Percentiles rank a stretch among this genome's conserved stretches.
Conservation (phyloP, 106 monocot species). For the Vanilla planifolia region DNA sequence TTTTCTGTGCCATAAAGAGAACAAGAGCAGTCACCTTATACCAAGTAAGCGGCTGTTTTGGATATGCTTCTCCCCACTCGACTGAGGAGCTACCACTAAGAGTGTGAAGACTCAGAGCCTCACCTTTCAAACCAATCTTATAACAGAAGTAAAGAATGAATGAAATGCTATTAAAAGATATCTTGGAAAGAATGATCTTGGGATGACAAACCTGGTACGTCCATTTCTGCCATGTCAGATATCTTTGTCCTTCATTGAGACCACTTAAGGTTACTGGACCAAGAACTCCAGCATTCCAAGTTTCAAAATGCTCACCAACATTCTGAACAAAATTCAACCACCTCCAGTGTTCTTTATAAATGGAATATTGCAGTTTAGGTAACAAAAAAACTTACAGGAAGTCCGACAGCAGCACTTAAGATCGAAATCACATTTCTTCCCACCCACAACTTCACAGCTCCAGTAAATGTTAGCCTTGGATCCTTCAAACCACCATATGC, state of each 20-base stretch:
- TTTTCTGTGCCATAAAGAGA: background rate
- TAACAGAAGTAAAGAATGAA: slow-evolving; percentile 6
- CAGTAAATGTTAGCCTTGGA: slow-evolving; percentile 77
- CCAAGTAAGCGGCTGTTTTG: slow-evolving; percentile 75
- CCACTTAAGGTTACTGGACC: slow-evolving; percentile 84
- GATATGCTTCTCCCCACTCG: slow-evolving; percentile 68
- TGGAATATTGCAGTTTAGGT: background rate
- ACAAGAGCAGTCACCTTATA: slow-evolving; percentile 57
- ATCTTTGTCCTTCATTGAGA: slow-evolving; percentile 80
- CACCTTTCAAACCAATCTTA: slow-evolving; percentile 89
- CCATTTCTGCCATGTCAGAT: slow-evolving; percentile 94
- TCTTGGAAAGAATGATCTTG: background rate
- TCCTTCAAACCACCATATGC: slow-evolving; percentile 76
- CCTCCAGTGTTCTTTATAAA: background rate
- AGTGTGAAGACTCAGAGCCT: slow-evolving; percentile 64
- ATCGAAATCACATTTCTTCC: slow-evolving; percentile 90
- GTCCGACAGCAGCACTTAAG: slow-evolving; percentile 80
- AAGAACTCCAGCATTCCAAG: slow-evolving; percentile 93
- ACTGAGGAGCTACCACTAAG: slow-evolving; percentile 75
- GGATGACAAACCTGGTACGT: slow-evolving; percentile 43
- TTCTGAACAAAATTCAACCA: slow-evolving; percentile 35
- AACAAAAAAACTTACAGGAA: slow-evolving; percentile 50
- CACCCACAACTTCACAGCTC: slow-evolving; percentile 64
- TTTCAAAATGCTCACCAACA: slow-evolving; percentile 84
- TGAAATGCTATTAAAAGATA: background rate